Conservation (phyloP, 73 alveolate genomes). For the Paramecium octaurelia region DNA sequence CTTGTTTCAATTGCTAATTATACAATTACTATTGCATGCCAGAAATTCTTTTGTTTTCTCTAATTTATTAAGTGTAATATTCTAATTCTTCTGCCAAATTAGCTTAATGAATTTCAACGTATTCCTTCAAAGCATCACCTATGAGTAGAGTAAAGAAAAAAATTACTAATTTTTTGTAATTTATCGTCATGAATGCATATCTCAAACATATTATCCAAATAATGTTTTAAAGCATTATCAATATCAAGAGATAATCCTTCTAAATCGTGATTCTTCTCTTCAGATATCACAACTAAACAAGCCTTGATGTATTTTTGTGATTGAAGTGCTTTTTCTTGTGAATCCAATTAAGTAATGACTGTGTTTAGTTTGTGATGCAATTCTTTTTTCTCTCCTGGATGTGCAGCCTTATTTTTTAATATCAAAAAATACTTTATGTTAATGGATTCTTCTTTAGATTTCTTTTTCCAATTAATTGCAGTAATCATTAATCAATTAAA, state of each 20-base stretch:
- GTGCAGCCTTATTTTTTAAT: not conserved
- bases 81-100: constrained; percentile 11
- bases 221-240: constrained; percentile 25
- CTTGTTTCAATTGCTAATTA: not conserved
- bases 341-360: not conserved
- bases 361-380: not conserved
- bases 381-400: constrained; percentile 45
- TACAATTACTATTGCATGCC: not conserved
- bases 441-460: not conserved
- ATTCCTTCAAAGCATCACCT: not conserved
- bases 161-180: not conserved
- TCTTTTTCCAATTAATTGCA: not conserved
- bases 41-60: not conserved
- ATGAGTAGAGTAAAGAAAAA: not conserved
- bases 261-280: constrained; percentile 27
- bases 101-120: constrained; percentile 40
- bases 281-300: constrained; percentile 21
- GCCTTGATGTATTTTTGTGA: constrained; percentile 7
- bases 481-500: not conserved
- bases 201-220: constrained; percentile 10
- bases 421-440: not conserved
- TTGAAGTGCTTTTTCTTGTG: not conserved
- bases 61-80: not conserved
- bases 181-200: constrained; percentile 17
- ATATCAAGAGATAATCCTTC: constrained; percentile 4